These are phyloP conservation scores for Lachnellula suecica DNA, from an alignment of 2,329 filamentous ascomycete species.

Conservation along the genomic window DNA sequence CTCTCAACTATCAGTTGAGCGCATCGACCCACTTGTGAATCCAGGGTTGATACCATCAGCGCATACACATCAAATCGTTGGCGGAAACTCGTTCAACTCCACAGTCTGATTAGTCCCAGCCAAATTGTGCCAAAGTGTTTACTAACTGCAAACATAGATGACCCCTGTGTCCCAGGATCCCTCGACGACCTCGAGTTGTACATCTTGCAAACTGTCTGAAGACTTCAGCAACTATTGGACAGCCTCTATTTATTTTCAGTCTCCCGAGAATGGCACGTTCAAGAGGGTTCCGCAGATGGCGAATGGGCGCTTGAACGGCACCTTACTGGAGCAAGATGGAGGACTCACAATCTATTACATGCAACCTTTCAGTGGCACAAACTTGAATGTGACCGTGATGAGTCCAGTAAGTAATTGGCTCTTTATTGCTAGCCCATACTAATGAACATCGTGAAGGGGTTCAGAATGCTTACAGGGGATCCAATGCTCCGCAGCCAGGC, in stretches of 20 bases:
- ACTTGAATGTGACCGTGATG: conserved; percentile 14
- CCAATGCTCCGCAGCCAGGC: conserved; percentile 45
- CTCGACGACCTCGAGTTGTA: conserved; percentile 12
- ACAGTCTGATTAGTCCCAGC: conserved; percentile 1
- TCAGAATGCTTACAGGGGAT: conserved; percentile 66
- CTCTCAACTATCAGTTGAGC: conserved; percentile 40
- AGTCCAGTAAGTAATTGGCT: conserved; percentile 2
- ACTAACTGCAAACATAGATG: conserved; percentile 7
- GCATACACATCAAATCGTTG: conserved; percentile 22
- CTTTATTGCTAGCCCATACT: neutral
- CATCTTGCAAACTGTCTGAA: conserved; percentile 18
- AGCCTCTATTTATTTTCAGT: conserved; percentile 19
- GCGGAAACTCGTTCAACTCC: conserved; percentile 20
- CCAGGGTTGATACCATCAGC: conserved; percentile 40
- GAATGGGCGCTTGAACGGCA: conserved; percentile 14
- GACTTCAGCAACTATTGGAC: conserved; percentile 25
- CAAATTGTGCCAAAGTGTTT: neutral
- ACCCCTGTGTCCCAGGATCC: conserved; percentile 9
- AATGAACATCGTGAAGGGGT: conserved; percentile 47
- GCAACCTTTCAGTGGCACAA: conserved; percentile 30
- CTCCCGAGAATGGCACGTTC: conserved; percentile 15
- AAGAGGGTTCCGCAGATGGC: conserved; percentile 18
- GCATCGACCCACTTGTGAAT: conserved; percentile 58
- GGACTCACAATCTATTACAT: conserved; percentile 57
- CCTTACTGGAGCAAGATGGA: conserved; percentile 31